A percentile compares a stretch with the other conserved stretches of the same genome.
phyloP scores from a whole-genome alignment of 2,329 filamentous ascomycete species.

The Ophiocordyceps camponoti-leonardi region DNA sequence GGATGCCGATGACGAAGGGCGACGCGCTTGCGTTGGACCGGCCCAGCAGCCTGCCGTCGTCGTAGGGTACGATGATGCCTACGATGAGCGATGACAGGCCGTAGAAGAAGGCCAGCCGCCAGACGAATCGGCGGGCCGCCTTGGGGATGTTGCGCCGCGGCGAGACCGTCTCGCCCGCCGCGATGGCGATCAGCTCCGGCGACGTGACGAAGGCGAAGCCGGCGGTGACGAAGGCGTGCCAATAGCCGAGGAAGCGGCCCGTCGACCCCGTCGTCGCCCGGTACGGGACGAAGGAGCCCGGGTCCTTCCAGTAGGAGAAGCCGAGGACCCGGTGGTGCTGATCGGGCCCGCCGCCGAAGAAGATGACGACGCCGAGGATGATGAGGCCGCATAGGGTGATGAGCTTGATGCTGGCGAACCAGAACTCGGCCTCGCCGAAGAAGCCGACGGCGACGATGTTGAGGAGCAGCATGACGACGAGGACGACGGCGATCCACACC shows the following conservation, averaged over 20 bases:
- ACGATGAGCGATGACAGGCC: constrained; percentile 43
- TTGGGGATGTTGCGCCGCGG: constrained; percentile 50
- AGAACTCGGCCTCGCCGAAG: constrained; percentile 46
- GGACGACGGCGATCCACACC: constrained; percentile 42
- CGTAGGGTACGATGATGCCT: constrained; percentile 45
- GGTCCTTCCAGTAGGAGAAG: constrained; percentile 20
- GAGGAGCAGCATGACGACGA: constrained; percentile 33
- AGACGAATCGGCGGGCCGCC: constrained; percentile 43
- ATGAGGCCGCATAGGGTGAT: constrained; percentile 40
- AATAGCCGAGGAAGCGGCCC: constrained; percentile 40
- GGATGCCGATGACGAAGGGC: constrained; percentile 51
- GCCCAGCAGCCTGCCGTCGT: constrained; percentile 42
- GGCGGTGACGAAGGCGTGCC: constrained; percentile 37
- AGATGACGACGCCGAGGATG: constrained; percentile 36
- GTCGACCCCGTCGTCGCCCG: constrained; percentile 21
- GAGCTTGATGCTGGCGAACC: constrained; percentile 43
- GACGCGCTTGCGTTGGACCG: constrained; percentile 40
- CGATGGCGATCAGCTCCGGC: constrained; percentile 45
- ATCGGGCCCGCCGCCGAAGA: constrained; percentile 36
- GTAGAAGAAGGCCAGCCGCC: constrained; percentile 46
- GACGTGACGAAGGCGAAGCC: constrained; percentile 46
- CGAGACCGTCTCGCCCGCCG: constrained; percentile 46
- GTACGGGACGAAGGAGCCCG: constrained; percentile 29
- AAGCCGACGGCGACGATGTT: constrained; percentile 39
- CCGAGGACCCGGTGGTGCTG: constrained; percentile 28